phyloP scores from a whole-genome alignment of 352 stramenopile species.

The Pythium biforme region DNA sequence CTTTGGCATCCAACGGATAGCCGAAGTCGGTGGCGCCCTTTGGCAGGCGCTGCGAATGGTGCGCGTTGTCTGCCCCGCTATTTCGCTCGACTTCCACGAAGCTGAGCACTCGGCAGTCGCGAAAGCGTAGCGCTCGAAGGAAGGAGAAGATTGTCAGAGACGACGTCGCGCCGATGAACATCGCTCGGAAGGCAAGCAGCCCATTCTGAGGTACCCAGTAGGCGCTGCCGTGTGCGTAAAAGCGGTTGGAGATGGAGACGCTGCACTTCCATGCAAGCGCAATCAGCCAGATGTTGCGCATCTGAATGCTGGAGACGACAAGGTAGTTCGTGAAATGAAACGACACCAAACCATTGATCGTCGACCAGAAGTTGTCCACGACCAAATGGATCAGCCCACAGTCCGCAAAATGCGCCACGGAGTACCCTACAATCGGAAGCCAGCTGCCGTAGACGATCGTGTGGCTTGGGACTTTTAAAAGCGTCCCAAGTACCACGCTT shows the following conservation, averaged over 20 bases:
- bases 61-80: background rate
- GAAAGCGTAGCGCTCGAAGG: conserved; percentile 11
- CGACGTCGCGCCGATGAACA: conserved; percentile 8
- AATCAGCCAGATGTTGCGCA: conserved; percentile 40
- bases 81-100: background rate
- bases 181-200: conserved; percentile 9
- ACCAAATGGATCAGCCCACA: conserved; percentile 26
- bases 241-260: background rate
- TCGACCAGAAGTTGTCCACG: conserved; percentile 25
- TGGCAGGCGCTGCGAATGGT: background rate
- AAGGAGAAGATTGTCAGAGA: conserved; percentile 15
- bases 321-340: conserved; percentile 28
- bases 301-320: conserved; percentile 28
- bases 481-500: background rate
- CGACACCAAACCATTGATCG: conserved; percentile 15
- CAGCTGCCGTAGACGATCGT: conserved; percentile 31
- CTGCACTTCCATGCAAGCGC: conserved; percentile 21
- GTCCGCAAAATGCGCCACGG: conserved; percentile 32
- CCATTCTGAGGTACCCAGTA: conserved; percentile 4
- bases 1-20: conserved; percentile 8
- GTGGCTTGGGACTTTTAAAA: conserved; percentile 24
- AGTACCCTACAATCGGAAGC: conserved; percentile 32
- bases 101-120: conserved; percentile 3
- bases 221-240: background rate
- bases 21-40: conserved; percentile 13